Percentiles rank a stretch among this genome's conserved stretches.
Conservation (phyloP, 2,329 filamentous ascomycete genomes). For the Alternaria angustiovoidea region DNA sequence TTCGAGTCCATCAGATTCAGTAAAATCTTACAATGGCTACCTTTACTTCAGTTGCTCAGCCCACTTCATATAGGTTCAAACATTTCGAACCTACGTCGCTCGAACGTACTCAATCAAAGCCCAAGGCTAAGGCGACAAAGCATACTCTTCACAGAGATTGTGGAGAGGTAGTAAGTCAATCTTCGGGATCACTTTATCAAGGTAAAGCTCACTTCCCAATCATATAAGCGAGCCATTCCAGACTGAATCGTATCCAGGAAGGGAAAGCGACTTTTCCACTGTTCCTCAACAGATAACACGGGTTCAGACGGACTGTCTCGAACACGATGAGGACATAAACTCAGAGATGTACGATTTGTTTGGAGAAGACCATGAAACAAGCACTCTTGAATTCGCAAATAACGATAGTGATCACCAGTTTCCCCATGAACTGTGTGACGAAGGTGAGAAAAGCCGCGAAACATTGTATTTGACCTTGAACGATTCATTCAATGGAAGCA, state of each 20-base stretch:
- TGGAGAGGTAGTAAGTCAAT: not conserved
- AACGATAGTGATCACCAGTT: not conserved
- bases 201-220: not conserved
- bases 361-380: not conserved
- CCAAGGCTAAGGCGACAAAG: not conserved
- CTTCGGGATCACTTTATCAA: slow-evolving; percentile 1
- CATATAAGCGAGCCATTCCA: not conserved
- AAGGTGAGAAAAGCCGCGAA: not conserved
- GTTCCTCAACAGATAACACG: not conserved
- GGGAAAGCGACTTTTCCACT: not conserved
- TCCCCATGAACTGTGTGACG: not conserved
- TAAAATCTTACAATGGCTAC: slow-evolving; percentile 4
- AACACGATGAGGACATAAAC: not conserved
- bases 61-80: not conserved
- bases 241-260: slow-evolving; percentile 1
- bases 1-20: slow-evolving; percentile 8
- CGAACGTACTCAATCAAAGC: not conserved
- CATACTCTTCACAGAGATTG: not conserved
- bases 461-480: not conserved
- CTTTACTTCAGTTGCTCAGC: slow-evolving; percentile 6
- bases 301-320: not conserved
- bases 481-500: not conserved
- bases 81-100: not conserved
- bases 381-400: not conserved
- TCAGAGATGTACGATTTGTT: not conserved